Evolutionary conservation across 2,329 filamentous ascomycete genomes (phyloP).

Genomic region (Monilinia aucupariae): DNA sequence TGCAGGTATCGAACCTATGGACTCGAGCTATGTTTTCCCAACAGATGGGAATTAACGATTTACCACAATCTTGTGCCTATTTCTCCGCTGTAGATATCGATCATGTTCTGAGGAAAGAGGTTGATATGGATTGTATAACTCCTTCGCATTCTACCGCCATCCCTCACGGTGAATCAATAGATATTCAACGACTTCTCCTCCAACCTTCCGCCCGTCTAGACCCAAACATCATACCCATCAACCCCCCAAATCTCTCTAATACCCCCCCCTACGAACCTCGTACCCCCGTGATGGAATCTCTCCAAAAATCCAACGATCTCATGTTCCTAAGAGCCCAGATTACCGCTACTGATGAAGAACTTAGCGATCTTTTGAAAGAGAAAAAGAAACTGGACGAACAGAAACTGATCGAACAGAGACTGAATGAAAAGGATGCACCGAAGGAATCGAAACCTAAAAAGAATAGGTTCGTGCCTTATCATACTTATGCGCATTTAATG

Average conservation of each 20-base stretch:
- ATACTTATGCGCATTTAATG: slow-evolving; percentile 12
- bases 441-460: slow-evolving; percentile 36
- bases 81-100: slow-evolving; percentile 96
- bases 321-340: slow-evolving; percentile 83
- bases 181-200: slow-evolving; percentile 70
- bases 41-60: slow-evolving; percentile 90
- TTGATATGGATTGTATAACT: slow-evolving; percentile 95
- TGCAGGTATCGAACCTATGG: slow-evolving; percentile 94
- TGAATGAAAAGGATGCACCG: slow-evolving; percentile 39
- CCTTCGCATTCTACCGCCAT: slow-evolving; percentile 78
- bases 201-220: slow-evolving; percentile 67
- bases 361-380: slow-evolving; percentile 65
- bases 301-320: slow-evolving; percentile 46
- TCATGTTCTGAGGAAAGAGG: slow-evolving; percentile 92
- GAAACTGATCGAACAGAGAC: too few relatives aligned
- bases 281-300: slow-evolving; percentile 70
- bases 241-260: slow-evolving; percentile 45
- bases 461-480: slow-evolving; percentile 7
- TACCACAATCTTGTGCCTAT: slow-evolving; percentile 90
- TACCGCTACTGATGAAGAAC: slow-evolving; percentile 63
- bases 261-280: slow-evolving; percentile 66
- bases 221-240: slow-evolving; percentile 50
- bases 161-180: slow-evolving; percentile 76
- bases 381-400: slow-evolving; percentile 23
- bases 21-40: slow-evolving; percentile 96